A percentile compares a stretch with the other conserved stretches of the same genome.
Evolutionary conservation across 169 alveolate genomes (phyloP).

Genomic region (Plasmodium coatneyi): DNA sequence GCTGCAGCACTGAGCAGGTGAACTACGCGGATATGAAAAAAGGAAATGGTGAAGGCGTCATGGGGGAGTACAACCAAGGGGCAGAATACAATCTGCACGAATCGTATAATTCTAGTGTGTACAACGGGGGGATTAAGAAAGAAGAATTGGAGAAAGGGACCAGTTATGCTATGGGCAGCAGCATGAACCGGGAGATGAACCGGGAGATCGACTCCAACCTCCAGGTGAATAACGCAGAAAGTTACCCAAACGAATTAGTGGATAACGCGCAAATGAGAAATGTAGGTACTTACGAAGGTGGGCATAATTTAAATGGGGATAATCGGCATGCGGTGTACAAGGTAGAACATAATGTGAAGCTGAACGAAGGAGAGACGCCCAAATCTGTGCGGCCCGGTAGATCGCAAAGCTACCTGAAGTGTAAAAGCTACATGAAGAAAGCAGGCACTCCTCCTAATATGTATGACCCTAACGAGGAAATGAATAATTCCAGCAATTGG

Average conservation of each 20-base stretch:
- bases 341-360: background rate
- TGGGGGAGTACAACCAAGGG: background rate
- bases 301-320: background rate
- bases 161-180: background rate
- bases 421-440: background rate
- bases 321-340: background rate
- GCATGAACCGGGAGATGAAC: background rate
- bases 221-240: constrained; percentile 10
- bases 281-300: constrained; percentile 1
- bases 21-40: background rate
- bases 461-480: background rate
- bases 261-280: background rate
- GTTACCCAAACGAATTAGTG: constrained; percentile 20
- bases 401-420: background rate
- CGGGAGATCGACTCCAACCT: background rate
- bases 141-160: background rate
- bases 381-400: background rate
- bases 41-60: background rate
- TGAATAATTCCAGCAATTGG: background rate
- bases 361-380: background rate
- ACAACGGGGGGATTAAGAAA: background rate
- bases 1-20: background rate
- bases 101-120: background rate
- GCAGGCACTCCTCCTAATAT: background rate
- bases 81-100: constrained; percentile 2